Base-by-base conservation (phyloP, 192 early-diverging fungal species). In the Podila epicladia region DNA sequence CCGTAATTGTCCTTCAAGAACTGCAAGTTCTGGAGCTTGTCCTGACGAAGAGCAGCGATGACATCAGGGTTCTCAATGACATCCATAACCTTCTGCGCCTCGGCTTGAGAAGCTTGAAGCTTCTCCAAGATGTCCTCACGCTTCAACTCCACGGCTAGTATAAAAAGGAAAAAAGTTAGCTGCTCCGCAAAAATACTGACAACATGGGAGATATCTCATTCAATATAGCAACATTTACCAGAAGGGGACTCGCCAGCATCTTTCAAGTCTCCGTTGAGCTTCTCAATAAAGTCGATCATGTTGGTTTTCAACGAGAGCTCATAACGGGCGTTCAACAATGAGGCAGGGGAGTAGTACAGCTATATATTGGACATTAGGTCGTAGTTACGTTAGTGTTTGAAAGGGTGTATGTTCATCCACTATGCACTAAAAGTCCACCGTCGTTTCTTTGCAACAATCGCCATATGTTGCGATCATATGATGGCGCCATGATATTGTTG, bases 281-380 rank as follows among this genome's bases (percentile, higher is more conserved):
- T 86, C 69, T 94, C 90, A 48, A 96, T 91, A 84, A 93, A 95
- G 87, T 97, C 96, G 64, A 97, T 93, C 97, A 98, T 97, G 89
- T 95, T 93, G 62, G 97, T 97, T 72, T 92, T 87, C 33, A 88
- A 87, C 28, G 97, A 88, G 31, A 98, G 88, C 67, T 97, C 94
- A 82, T 93, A 95, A 83, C 97, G 94, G 67, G 97, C 95, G 83
- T 94, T 86, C 62, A 94, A 73, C 74, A 97, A 80, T 69, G 94
- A 92, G 51, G 89, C 84, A 19, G 89, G 84, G 53, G 90, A 84
- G 87, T 97, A 97, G 41, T 63, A 79, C 33, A 97, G 87, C 90
- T 94, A 83, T 58, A 70, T 8, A 2, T 4, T 45, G 17, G 20
- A 24, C 13, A 41, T 51, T 6, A n/a, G 41, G 41, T 45, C 41